A percentile compares a stretch with the other conserved stretches of the same genome.
Evolutionary conservation across 2,329 filamentous ascomycete genomes (phyloP).

Genomic region (Tympanopsis confertula): DNA sequence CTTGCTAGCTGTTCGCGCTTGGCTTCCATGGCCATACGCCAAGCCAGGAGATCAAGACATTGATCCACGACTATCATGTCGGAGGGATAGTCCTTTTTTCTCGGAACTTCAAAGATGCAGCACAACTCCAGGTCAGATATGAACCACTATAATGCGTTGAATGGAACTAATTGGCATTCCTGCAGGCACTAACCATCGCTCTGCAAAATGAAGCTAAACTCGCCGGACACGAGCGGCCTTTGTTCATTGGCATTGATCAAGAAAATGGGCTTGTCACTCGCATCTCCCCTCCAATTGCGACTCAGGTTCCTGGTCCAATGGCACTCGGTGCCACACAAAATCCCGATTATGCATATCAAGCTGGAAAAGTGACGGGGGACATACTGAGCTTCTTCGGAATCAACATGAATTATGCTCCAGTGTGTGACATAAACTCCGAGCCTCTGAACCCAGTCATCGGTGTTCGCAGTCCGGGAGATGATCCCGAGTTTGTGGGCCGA

Average conservation of each 20-base stretch:
- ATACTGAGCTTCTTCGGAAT: conserved; percentile 23
- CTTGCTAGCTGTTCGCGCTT: conserved; percentile 25
- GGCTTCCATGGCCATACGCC: conserved; percentile 25
- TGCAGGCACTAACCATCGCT: conserved; percentile 10
- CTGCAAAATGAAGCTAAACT: conserved; percentile 24
- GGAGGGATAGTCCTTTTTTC: conserved; percentile 27
- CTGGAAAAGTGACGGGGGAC: conserved; percentile 23
- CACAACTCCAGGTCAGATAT: conserved; percentile 20
- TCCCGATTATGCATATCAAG: conserved; percentile 17
- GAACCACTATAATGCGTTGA: not conserved
- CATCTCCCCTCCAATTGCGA: conserved; percentile 22
- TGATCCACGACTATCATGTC: conserved; percentile 25
- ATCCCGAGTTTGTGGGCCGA: conserved; percentile 25
- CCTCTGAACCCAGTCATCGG: conserved; percentile 29
- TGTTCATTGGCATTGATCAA: conserved; percentile 31
- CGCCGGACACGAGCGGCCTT: conserved; percentile 22
- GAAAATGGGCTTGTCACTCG: conserved; percentile 30
- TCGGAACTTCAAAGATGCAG: conserved; percentile 22
- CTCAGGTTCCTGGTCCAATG: conserved; percentile 28
- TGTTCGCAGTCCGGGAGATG: conserved; percentile 26
- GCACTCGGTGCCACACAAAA: conserved; percentile 26
- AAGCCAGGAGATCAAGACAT: conserved; percentile 24
- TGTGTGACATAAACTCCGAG: conserved; percentile 29
- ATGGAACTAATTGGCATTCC: not conserved
- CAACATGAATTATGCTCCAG: conserved; percentile 31